Evolutionary conservation across 2,329 filamentous ascomycete genomes (phyloP), one percentile per base, ranked within the genome.

Genomic region (Hypoxylon sp.): DNA sequence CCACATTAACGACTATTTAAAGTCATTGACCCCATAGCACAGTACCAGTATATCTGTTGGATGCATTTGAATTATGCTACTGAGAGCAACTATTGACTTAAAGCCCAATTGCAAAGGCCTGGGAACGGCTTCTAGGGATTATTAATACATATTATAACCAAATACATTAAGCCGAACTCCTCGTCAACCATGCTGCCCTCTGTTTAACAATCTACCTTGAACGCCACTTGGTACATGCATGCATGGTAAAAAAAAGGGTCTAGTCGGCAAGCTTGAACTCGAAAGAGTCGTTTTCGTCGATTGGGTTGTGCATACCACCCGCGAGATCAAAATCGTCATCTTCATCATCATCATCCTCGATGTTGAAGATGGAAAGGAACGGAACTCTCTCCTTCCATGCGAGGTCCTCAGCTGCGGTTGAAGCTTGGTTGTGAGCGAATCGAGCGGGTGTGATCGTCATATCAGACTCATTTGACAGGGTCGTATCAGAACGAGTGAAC

Each of bases 291-390:
- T 80, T 73, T 3, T 77, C 76, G 9, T 73, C 66, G 49, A 65
- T 63, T 54, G 60, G 72, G 63, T 32, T 72, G 62, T 16, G 63
- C 38, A 8, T 42, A 13, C 59, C 56, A 4, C 63, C 71, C 7
- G 71, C 63, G 13, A 63, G 50, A 19, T 67, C 65, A 20, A 48
- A 55, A 8, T 62, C 67, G 4, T 75, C 71, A 4, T 75, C 71
- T 9, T 73, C 69, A n/a, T 77, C 73, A 5, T 78, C 76, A 3
- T 76, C 75, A n/a, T 71, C 64, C 15, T 75, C 73, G 3, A 68
- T 67, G 16, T 84, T 78, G 61, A 87, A 86, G 15, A 86, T 82
- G 9, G 77, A 78, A 32, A 84, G 69, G 61, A 86, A 85, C 2
- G 77, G 74, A 0, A 82, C 79, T 16, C 73, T 75, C 34, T 71